Percentiles rank a stretch among this genome's conserved stretches.
Evolutionary conservation across 2,329 filamentous ascomycete genomes (phyloP).

Genomic region (Penicillium palitans): DNA sequence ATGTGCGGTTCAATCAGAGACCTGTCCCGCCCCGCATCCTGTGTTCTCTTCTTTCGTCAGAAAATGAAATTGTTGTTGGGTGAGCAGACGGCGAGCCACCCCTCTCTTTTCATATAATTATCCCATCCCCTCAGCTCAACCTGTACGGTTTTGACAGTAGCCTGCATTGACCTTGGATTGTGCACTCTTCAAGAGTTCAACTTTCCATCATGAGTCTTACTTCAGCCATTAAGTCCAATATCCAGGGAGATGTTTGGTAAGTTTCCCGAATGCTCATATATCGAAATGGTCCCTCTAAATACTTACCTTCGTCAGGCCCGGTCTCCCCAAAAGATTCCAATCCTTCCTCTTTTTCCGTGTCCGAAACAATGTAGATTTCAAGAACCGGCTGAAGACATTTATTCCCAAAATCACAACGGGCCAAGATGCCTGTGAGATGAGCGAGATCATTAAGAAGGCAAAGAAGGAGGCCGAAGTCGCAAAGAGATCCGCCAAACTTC

Average conservation of each 20-base stretch:
- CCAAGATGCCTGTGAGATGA: conserved; percentile 6
- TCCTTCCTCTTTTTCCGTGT: conserved; percentile 18
- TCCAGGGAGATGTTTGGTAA: conserved; percentile 21
- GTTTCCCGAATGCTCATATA: background rate
- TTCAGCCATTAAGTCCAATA: conserved; percentile 8
- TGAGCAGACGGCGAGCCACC: background rate
- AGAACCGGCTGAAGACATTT: conserved; percentile 9
- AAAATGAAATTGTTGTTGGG: background rate
- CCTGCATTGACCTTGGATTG: background rate
- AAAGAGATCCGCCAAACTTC: background rate
- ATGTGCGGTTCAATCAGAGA: background rate
- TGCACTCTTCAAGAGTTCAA: background rate
- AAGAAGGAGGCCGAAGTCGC: background rate
- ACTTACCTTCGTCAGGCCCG: background rate
- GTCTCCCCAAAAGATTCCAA: conserved; percentile 10
- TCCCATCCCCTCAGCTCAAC: background rate
- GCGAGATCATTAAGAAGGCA: conserved; percentile 2
- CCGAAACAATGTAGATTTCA: conserved; percentile 9
- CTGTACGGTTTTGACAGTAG: background rate
- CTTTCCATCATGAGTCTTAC: conserved; percentile 7
- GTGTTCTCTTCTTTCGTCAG: background rate
- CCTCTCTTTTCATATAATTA: conserved; percentile 1
- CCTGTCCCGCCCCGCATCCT: background rate
- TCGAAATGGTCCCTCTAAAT: background rate
- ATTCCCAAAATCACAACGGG: conserved; percentile 16